Evolutionary conservation across 2,329 filamentous ascomycete genomes (phyloP).

Genomic region (Trichophyton verrucosum): DNA sequence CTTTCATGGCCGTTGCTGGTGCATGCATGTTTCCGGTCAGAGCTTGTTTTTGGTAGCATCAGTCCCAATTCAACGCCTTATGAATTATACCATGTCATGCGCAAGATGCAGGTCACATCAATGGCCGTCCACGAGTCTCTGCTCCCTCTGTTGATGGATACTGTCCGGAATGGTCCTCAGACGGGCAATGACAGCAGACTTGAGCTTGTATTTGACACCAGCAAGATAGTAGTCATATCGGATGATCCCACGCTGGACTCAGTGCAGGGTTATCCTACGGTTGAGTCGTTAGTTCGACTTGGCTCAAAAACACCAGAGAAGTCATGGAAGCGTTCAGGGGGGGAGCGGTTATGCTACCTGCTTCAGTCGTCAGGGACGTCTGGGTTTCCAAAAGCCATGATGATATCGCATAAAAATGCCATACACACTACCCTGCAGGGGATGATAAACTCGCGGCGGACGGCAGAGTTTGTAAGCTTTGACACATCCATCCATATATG

Average conservation of each 20-base stretch:
- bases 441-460: constrained; percentile 5
- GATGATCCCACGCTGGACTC: constrained; percentile 8
- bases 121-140: constrained; percentile 11
- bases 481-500: background rate
- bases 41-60: constrained; percentile 11
- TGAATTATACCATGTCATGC: constrained; percentile 12
- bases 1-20: constrained; percentile 10
- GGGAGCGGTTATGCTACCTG: constrained; percentile 9
- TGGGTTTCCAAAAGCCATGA: constrained; percentile 11
- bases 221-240: constrained; percentile 10
- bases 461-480: constrained; percentile 7
- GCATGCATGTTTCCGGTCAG: constrained; percentile 10
- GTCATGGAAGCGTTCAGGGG: constrained; percentile 5
- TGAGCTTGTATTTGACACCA: constrained; percentile 6
- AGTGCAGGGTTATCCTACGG: constrained; percentile 8
- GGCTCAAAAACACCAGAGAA: constrained; percentile 6
- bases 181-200: constrained; percentile 1
- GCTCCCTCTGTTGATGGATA: constrained; percentile 8
- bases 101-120: constrained; percentile 11
- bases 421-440: constrained; percentile 10
- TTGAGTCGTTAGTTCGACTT: constrained; percentile 8
- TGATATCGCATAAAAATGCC: constrained; percentile 13
- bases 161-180: constrained; percentile 1
- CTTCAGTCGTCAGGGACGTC: constrained; percentile 12
- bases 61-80: constrained; percentile 10